Evolutionary conservation across 1,284 basidiomycete species (phyloP).

Genomic region (Ceratobasidium sp.): DNA sequence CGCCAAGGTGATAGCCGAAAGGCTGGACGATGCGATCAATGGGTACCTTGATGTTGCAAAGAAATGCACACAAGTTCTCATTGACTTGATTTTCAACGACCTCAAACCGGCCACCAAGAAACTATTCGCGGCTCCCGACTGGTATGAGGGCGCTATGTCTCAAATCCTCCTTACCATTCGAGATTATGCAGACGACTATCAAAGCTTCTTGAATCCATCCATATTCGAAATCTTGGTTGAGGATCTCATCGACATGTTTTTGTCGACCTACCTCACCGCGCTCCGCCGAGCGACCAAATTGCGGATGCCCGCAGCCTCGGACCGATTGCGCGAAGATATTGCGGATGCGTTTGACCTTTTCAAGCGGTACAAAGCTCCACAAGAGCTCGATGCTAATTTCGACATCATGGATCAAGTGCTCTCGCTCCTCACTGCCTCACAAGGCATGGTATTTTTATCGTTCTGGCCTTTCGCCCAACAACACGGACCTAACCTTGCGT

Average conservation of each 20-base stretch:
- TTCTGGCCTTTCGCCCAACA: slow-evolving; percentile 97
- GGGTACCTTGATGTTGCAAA: slow-evolving; percentile 98
- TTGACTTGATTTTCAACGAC: slow-evolving; percentile 96
- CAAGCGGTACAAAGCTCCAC: slow-evolving; percentile 76
- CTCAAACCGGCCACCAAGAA: slow-evolving; percentile 87
- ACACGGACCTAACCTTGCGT: slow-evolving; percentile 91
- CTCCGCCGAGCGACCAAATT: slow-evolving; percentile 88
- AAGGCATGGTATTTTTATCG: slow-evolving; percentile 93
- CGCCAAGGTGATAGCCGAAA: slow-evolving; percentile 81
- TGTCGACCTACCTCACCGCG: slow-evolving; percentile 90
- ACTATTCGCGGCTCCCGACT: slow-evolving; percentile 79
- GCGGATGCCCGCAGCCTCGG: slow-evolving; percentile 84
- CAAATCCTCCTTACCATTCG: slow-evolving; percentile 95
- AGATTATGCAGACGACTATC: slow-evolving; percentile 95
- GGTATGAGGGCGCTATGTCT: slow-evolving; percentile 88
- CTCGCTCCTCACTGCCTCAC: slow-evolving; percentile 86
- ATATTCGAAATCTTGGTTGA: slow-evolving; percentile 93
- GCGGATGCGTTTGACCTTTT: slow-evolving; percentile 84
- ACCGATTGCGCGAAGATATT: slow-evolving; percentile 86
- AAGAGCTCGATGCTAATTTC: slow-evolving; percentile 85
- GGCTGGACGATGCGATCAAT: slow-evolving; percentile 95
- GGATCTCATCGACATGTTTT: slow-evolving; percentile 91
- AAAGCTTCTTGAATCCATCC: slow-evolving; percentile 88
- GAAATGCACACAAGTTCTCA: slow-evolving; percentile 93
- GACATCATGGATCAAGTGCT: slow-evolving; percentile 89